Conservation (phyloP, 352 stramenopile genomes). For the Phytophthora hibernalis region DNA sequence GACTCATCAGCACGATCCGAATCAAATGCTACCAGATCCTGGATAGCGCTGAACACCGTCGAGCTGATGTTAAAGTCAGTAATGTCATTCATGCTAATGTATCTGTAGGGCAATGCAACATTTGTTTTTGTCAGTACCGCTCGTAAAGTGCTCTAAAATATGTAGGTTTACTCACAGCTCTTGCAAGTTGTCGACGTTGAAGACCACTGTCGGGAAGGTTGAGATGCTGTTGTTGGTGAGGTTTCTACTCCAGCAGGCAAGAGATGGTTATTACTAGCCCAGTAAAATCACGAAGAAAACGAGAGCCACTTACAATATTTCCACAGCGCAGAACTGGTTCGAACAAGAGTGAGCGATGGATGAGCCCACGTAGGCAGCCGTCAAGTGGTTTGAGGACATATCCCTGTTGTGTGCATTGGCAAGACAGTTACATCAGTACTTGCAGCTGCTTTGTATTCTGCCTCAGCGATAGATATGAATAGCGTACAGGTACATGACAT, state of each 20-base stretch:
- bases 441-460: not conserved
- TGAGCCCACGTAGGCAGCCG: conserved; percentile 42
- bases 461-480: not conserved
- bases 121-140: not conserved
- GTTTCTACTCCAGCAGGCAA: conserved; percentile 26
- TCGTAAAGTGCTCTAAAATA: not conserved
- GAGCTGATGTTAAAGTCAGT: conserved; percentile 46
- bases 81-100: conserved; percentile 36
- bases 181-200: conserved; percentile 43
- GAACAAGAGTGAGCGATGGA: conserved; percentile 31
- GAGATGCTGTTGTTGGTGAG: conserved; percentile 45
- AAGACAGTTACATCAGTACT: conserved; percentile 10
- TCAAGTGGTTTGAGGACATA: conserved; percentile 49
- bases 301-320: conserved; percentile 37
- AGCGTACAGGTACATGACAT: conserved; percentile 42
- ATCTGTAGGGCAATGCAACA: conserved; percentile 10
- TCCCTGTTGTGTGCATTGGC: conserved; percentile 24
- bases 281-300: not conserved
- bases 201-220: conserved; percentile 38
- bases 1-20: conserved; percentile 25
- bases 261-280: not conserved
- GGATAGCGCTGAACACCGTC: conserved; percentile 36
- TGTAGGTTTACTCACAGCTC: conserved; percentile 25
- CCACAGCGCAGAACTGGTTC: conserved; percentile 37
- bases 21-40: conserved; percentile 29